Base-by-base conservation (phyloP, 352 stramenopile genomes). In the Globisporangium solare region DNA sequence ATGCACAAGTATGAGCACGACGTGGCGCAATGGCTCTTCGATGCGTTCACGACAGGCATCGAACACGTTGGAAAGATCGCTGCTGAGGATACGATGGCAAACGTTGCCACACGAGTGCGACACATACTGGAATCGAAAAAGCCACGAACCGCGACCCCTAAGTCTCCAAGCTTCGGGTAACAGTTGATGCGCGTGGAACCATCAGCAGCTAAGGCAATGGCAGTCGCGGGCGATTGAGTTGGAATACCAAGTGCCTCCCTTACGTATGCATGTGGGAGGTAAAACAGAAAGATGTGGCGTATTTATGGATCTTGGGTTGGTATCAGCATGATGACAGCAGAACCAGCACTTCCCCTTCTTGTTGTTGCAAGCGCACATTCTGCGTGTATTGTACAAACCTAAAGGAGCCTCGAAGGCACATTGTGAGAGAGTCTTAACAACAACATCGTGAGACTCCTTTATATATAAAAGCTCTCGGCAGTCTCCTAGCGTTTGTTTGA, bases 1-100 rank as follows among this genome's bases (percentile, higher is more conserved):
- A 50, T 47, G 39, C 51, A 57, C 40, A 40, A 41, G 21, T 57
- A 42, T 12, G 51, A 57, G n/a, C 15, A 49, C 15, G 7, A 40
- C 13, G 18, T 2, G 10, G 51, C 35, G 5, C 7, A 22, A 22
- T 20, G 32, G 22, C 7, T 57, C 21, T 57, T 57, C 20, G 22
- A 41, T 14, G 42, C 40, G 21, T 39, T 48, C 24, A 24, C 37
- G 12, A 22, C 18, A 13, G 27, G 40, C 3, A 49, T 57, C 6
- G 40, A 57, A 8, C 21, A 35, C 6, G 37, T 40, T 14, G 40
- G 51, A 4, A 12, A 14, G 7, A 40, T 57, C 15, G 41, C 12
- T 39, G 31, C 37, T 6, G 13, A 50, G 3, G 51, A 57, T 13
- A 31, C 20, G 35, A 47, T 57, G 21, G 37, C 32, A 10, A 20